Conservation (phyloP, 495 filamentous ascomycete species). For the Aspergillus ostianus region DNA sequence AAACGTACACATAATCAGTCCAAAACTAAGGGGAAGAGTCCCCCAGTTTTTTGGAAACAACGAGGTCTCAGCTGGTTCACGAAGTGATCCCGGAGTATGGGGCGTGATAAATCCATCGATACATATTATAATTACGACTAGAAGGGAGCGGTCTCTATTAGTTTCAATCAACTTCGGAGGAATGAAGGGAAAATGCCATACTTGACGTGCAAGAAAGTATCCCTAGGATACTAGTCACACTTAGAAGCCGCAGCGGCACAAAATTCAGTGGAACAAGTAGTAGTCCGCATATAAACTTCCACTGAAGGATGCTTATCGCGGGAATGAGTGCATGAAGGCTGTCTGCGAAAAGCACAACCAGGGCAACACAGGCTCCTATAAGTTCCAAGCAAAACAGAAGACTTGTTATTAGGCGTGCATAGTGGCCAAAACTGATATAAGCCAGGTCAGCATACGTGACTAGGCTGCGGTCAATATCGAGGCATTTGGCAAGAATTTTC, state of each 20-base stretch:
- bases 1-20: constrained; percentile 79
- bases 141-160: constrained; percentile 3
- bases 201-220: constrained; percentile 84
- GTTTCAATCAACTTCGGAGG: constrained; percentile 10
- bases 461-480: constrained; percentile 77
- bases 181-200: constrained; percentile 44
- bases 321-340: constrained; percentile 79
- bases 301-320: constrained; percentile 64
- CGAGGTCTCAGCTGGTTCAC: constrained; percentile 71
- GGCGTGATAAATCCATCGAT: constrained; percentile 84
- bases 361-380: constrained; percentile 82
- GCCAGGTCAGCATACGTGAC: constrained; percentile 93
- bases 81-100: constrained; percentile 75
- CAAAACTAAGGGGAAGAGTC: constrained; percentile 87
- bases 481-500: constrained; percentile 79
- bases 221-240: constrained; percentile 86
- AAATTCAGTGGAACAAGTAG: constrained; percentile 83
- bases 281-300: constrained; percentile 85
- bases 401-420: constrained; percentile 75
- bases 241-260: constrained; percentile 77
- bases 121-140: constrained; percentile 77
- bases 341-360: constrained; percentile 92
- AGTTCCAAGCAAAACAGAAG: constrained; percentile 88
- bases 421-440: constrained; percentile 85
- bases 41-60: constrained; percentile 83